A percentile compares a stretch with the other conserved stretches of the same genome.
Evolutionary conservation across 176 grass and related monocot genomes (phyloP).

Genomic region (Elaeis guineensis): DNA sequence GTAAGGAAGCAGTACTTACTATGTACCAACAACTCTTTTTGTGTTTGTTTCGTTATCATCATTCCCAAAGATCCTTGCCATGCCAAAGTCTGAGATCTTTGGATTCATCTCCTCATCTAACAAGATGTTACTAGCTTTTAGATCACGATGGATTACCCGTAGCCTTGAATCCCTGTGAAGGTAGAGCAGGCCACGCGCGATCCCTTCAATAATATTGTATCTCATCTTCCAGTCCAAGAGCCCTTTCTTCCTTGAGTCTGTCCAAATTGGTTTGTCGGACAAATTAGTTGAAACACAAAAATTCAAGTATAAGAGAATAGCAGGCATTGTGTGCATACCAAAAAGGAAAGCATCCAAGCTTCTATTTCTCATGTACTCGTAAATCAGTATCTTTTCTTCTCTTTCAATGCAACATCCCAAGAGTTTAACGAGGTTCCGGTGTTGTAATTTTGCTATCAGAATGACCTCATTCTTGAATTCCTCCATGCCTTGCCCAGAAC

Average conservation of each 20-base stretch:
- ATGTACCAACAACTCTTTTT: slow-evolving; percentile 6
- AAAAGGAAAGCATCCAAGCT: slow-evolving; percentile 39
- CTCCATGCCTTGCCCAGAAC: slow-evolving; percentile 28
- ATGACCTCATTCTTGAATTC: slow-evolving; percentile 46
- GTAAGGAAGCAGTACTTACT: slow-evolving; percentile 1
- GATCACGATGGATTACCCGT: slow-evolving; percentile 13
- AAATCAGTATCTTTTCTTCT: slow-evolving; percentile 28
- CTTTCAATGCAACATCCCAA: slow-evolving; percentile 31
- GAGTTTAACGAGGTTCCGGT: slow-evolving; percentile 36
- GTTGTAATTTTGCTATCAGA: slow-evolving; percentile 35
- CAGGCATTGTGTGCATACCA: slow-evolving; percentile 4
- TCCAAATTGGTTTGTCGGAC: not conserved
- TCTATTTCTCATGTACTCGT: slow-evolving; percentile 36
- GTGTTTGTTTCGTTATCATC: slow-evolving; percentile 11
- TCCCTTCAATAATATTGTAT: slow-evolving; percentile 37
- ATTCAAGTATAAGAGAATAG: not conserved
- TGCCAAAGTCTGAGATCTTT: slow-evolving; percentile 19
- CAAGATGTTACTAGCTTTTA: slow-evolving; percentile 16
- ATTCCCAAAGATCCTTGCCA: slow-evolving; percentile 10
- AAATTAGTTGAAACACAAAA: not conserved
- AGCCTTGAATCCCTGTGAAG: slow-evolving; percentile 32
- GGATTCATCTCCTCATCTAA: slow-evolving; percentile 9
- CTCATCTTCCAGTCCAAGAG: slow-evolving; percentile 36
- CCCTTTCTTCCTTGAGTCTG: slow-evolving; percentile 26
- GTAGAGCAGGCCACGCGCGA: slow-evolving; percentile 34